Conservation (phyloP, 2,329 filamentous ascomycete genomes). For the Massarina eburnea region DNA sequence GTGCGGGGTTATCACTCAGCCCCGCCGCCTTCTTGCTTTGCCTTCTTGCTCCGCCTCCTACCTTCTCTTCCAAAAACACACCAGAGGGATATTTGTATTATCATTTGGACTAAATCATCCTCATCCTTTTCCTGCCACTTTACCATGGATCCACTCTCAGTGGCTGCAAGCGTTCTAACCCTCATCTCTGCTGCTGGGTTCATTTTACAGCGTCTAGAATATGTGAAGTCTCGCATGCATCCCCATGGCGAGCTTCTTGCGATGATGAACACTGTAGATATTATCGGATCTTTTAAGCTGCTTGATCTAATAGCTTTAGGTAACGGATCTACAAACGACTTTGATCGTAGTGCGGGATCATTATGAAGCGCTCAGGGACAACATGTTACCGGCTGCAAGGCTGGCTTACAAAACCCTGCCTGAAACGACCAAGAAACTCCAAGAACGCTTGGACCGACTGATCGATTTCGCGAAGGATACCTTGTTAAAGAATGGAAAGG, state of each 20-base stretch:
- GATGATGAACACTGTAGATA: constrained; percentile 1
- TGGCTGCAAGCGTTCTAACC: constrained; percentile 5
- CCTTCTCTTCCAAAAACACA: too few relatives aligned
- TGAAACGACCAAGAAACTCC: neutral
- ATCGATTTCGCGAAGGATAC: neutral
- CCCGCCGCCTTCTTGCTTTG: too few relatives aligned
- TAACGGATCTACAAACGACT: constrained; percentile 5
- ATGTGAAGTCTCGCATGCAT: neutral
- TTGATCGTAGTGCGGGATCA: constrained; percentile 1
- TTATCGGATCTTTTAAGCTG: neutral
- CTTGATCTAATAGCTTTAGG: neutral
- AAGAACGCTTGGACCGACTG: neutral
- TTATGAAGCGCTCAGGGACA: neutral
- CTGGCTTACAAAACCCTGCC: neutral
- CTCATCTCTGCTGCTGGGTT: neutral
- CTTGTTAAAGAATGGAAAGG: neutral
- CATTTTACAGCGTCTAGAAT: constrained; percentile 1
- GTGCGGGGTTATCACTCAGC: too few relatives aligned
- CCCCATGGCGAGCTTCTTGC: constrained; percentile 1
- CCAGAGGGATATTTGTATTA: too few relatives aligned
- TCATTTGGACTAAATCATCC: too few relatives aligned
- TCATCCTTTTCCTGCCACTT: too few relatives aligned
- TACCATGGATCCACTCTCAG: constrained; percentile 9
- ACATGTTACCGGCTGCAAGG: neutral
- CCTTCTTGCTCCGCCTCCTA: too few relatives aligned